Conservation (phyloP, 192 early-diverging fungal species). For the Podila minutissima region DNA sequence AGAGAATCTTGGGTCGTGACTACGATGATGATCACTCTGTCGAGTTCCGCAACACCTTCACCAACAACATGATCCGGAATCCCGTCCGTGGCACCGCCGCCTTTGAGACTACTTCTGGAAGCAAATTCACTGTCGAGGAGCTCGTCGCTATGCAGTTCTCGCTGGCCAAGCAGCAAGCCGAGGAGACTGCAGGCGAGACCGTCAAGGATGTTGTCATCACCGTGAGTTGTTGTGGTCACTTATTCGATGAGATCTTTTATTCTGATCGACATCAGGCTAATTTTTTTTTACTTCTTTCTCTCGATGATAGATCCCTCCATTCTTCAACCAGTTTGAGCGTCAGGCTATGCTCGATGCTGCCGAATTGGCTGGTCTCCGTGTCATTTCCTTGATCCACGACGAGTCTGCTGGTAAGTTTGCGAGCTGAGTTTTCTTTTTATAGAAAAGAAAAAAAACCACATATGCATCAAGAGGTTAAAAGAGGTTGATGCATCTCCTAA, state of each 20-base stretch:
- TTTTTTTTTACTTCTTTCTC: background rate
- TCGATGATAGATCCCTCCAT: slow-evolving; percentile 79
- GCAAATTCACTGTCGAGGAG: slow-evolving; percentile 80
- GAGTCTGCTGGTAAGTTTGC: slow-evolving; percentile 80
- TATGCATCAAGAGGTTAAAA: no score
- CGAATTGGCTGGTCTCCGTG: slow-evolving; percentile 84
- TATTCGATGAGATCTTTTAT: background rate
- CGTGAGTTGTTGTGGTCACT: slow-evolving; percentile 49
- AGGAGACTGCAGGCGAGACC: slow-evolving; percentile 73
- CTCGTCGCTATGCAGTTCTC: slow-evolving; percentile 94
- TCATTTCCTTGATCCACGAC: slow-evolving; percentile 90
- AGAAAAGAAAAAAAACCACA: no score
- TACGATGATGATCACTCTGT: slow-evolving; percentile 76
- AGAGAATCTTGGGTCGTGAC: slow-evolving; percentile 82
- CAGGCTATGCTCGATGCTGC: slow-evolving; percentile 94
- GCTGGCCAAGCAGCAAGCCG: slow-evolving; percentile 87
- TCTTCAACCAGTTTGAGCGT: slow-evolving; percentile 90
- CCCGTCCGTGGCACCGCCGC: slow-evolving; percentile 69
- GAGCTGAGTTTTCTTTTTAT: background rate
- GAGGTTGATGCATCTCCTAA: background rate
- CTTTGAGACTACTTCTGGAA: slow-evolving; percentile 72
- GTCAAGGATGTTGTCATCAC: slow-evolving; percentile 94
- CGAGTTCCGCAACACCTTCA: slow-evolving; percentile 80
- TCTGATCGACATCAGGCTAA: background rate
- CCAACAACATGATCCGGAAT: slow-evolving; percentile 82